A percentile compares a stretch with the other conserved stretches of the same genome.
These are phyloP conservation scores for Globisporangium alternatum DNA, from an alignment of 352 stramenopile genomes.

Conservation along the genomic window DNA sequence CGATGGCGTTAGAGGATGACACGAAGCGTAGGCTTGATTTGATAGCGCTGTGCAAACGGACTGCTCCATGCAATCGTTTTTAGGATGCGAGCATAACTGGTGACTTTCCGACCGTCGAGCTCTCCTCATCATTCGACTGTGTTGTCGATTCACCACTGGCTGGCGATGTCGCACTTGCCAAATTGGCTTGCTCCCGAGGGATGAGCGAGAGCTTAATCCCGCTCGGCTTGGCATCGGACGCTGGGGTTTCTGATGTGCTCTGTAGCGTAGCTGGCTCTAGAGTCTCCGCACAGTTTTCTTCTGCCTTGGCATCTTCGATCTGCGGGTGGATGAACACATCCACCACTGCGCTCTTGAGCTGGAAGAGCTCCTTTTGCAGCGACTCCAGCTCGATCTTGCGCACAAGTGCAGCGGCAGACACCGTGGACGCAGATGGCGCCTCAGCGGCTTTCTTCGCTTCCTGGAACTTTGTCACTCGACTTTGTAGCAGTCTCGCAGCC, in stretches of 20 bases:
- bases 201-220: conserved; percentile 9
- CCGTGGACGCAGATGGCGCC: conserved; percentile 10
- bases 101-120: too few relatives aligned
- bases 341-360: conserved; percentile 34
- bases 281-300: neutral
- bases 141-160: neutral
- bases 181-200: neutral
- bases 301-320: neutral
- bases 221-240: neutral
- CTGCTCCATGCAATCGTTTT: too few relatives aligned
- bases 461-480: conserved; percentile 25
- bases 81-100: too few relatives aligned
- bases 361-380: conserved; percentile 33
- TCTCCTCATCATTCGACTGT: neutral
- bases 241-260: neutral
- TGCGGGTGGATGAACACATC: conserved; percentile 21
- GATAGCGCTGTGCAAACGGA: too few relatives aligned
- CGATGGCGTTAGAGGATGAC: too few relatives aligned
- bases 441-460: conserved; percentile 18
- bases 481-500: conserved; percentile 24
- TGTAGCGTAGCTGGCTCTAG: neutral
- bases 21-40: too few relatives aligned
- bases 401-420: conserved; percentile 10
- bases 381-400: conserved; percentile 28
- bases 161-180: neutral